Percentiles rank a stretch among this genome's conserved stretches.
phyloP scores from a whole-genome alignment of 2,329 filamentous ascomycete species.

The Albifimbria verrucaria region DNA sequence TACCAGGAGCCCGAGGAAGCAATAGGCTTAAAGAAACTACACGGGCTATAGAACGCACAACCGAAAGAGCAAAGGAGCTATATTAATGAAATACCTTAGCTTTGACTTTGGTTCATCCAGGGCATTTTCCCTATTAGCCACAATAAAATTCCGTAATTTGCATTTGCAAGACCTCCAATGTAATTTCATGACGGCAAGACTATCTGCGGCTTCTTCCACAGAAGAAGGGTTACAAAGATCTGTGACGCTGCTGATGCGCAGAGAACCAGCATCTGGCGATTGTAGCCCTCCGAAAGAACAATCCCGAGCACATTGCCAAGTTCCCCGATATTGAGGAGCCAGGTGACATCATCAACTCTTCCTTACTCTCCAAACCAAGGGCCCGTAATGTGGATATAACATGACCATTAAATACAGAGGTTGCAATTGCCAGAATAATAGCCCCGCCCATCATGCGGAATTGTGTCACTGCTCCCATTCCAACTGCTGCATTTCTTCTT shows the following conservation, averaged over 20 bases:
- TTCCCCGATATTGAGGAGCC: background rate
- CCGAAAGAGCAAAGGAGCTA: no score
- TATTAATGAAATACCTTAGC: no score
- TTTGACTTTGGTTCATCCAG: no score
- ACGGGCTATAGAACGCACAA: no score
- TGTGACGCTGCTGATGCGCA: background rate
- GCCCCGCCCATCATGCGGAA: conserved; percentile 2
- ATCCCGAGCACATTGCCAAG: background rate
- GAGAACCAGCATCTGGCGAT: background rate
- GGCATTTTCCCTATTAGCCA: no score
- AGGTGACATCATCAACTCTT: background rate
- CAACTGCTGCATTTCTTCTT: background rate
- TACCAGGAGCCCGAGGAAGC: no score
- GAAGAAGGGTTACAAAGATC: background rate
- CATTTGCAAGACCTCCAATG: no score
- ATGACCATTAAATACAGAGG: conserved; percentile 1
- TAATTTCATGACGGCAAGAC: background rate
- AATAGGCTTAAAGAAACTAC: no score
- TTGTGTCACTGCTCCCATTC: background rate
- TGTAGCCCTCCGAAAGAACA: background rate
- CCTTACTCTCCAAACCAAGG: background rate
- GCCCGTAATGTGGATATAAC: background rate
- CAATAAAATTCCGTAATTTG: no score
- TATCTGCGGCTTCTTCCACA: conserved; percentile 1
- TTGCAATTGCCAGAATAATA: background rate